Percentiles rank a stretch among this genome's conserved stretches.
phyloP scores from a whole-genome alignment of 176 grass and related monocot genomes.

The Cenchrus americanus region DNA sequence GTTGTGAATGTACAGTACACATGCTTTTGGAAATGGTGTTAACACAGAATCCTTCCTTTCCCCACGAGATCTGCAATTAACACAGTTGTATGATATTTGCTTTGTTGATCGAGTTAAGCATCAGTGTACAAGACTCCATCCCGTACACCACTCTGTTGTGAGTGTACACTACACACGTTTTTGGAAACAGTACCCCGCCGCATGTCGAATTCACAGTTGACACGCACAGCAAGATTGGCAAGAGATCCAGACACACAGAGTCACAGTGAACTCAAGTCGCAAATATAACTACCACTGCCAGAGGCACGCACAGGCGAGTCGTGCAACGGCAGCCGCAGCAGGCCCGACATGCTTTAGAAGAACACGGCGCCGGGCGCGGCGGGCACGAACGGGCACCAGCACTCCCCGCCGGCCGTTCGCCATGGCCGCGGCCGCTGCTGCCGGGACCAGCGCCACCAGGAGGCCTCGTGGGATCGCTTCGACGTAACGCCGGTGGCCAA shows the following conservation, averaged over 20 bases:
- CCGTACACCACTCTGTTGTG: background rate
- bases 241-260: background rate
- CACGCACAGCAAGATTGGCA: background rate
- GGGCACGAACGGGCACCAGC: background rate
- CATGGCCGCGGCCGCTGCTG: background rate
- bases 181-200: no score
- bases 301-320: background rate
- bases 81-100: no score
- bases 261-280: background rate
- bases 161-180: no score
- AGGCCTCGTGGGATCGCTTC: constrained; percentile 30
- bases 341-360: background rate
- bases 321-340: background rate
- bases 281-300: background rate
- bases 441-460: background rate
- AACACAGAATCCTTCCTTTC: no score
- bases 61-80: no score
- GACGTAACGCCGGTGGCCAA: background rate
- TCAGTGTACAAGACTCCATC: no score
- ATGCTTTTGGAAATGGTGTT: no score
- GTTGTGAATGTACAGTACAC: background rate
- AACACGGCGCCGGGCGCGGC: background rate
- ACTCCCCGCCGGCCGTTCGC: background rate
- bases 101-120: no score
- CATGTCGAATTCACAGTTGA: no score